phyloP scores from a whole-genome alignment of 768 basidiomycete species.

The Hortiboletus campestris region DNA sequence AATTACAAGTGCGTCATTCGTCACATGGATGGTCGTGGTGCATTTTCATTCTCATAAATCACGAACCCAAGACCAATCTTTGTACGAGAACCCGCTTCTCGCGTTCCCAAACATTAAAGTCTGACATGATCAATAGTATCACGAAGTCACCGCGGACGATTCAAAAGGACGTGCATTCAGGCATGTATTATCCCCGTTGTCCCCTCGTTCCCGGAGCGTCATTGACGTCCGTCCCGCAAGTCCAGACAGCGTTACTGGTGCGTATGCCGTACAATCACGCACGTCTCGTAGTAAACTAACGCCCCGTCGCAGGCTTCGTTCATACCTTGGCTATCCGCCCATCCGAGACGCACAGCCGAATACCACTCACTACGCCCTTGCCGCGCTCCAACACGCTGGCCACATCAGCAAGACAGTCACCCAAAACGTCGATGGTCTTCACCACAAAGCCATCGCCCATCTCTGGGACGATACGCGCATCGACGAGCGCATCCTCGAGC shows the following conservation, averaged over 20 bases:
- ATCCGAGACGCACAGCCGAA: constrained; percentile 84
- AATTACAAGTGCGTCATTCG: constrained; percentile 66
- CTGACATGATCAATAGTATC: constrained; percentile 49
- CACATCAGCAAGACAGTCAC: constrained; percentile 69
- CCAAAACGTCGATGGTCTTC: constrained; percentile 93
- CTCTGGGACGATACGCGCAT: constrained; percentile 39
- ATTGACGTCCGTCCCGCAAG: constrained; percentile 5
- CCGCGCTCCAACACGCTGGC: constrained; percentile 72
- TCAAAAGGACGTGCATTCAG: constrained; percentile 68
- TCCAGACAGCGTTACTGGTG: constrained; percentile 83
- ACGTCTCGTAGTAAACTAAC: no score
- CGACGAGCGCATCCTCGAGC: constrained; percentile 60
- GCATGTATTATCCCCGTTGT: constrained; percentile 36
- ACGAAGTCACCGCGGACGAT: constrained; percentile 76
- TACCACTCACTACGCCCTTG: constrained; percentile 83
- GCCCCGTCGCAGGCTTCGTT: constrained; percentile 50
- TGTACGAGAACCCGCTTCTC: constrained; percentile 22
- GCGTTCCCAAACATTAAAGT: neutral
- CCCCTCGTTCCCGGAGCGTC: neutral
- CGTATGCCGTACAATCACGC: constrained; percentile 10
- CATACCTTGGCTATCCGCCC: constrained; percentile 83
- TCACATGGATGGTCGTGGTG: neutral
- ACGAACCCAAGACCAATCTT: constrained; percentile 53
- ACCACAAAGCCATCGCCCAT: constrained; percentile 68
- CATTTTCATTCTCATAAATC: constrained; percentile 1